A percentile compares a stretch with the other conserved stretches of the same genome.
These are phyloP conservation scores for Apiospora malaysiana DNA, from an alignment of 2,329 filamentous ascomycete genomes.

Conservation along the genomic window DNA sequence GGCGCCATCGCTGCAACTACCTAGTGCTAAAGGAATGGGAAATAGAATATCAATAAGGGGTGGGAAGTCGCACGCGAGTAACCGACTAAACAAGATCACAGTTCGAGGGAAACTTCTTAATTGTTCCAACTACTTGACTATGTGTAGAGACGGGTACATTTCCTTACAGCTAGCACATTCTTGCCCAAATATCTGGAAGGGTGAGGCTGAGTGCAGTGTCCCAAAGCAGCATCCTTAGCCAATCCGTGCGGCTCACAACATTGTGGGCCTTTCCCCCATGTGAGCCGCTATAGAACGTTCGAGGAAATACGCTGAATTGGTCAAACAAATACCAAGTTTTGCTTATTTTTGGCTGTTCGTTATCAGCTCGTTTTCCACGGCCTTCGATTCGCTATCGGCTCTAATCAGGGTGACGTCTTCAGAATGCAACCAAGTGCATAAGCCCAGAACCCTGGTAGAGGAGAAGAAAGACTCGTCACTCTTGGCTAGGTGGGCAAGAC, in stretches of 20 bases:
- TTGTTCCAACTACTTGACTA: too few species aligned
- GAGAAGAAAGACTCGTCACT: neutral
- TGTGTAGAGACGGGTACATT: too few species aligned
- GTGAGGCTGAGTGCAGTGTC: neutral
- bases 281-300: conserved; percentile 2
- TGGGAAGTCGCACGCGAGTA: neutral
- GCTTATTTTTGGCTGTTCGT: neutral
- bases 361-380: neutral
- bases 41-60: neutral
- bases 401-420: neutral
- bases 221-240: neutral
- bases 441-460: neutral
- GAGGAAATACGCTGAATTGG: neutral
- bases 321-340: neutral
- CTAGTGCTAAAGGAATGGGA: neutral
- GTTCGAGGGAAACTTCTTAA: neutral
- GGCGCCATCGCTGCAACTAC: conserved; percentile 1
- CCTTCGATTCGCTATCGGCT: neutral
- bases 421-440: neutral
- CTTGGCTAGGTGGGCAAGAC: neutral
- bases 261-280: neutral
- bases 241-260: conserved; percentile 6
- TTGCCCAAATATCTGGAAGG: neutral
- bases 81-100: neutral
- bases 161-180: too few species aligned